These are phyloP conservation scores for Pyrenochaeta sp. DNA, from an alignment of 2,329 filamentous ascomycete genomes.

Conservation along the genomic window DNA sequence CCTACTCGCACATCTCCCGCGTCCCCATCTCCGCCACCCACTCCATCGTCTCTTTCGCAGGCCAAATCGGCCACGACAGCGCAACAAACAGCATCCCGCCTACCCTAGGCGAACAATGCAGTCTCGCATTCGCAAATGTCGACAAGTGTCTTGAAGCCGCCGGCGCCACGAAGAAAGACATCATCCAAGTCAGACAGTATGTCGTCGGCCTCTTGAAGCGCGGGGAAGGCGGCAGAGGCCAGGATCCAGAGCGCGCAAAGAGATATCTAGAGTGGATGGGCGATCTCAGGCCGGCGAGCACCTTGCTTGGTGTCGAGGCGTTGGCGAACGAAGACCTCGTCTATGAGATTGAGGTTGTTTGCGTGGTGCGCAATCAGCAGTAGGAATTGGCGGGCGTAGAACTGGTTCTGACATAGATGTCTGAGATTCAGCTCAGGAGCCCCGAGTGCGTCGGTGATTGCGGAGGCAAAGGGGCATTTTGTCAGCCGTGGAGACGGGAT, in stretches of 20 bases:
- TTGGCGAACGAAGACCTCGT: constrained; percentile 7
- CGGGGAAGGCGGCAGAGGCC: constrained; percentile 2
- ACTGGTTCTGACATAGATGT: too few relatives aligned
- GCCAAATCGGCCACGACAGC: constrained; percentile 12
- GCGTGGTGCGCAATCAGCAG: too few relatives aligned
- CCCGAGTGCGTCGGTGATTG: too few relatives aligned
- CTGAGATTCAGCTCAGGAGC: too few relatives aligned
- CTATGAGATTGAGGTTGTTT: constrained; percentile 17
- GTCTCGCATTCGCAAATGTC: constrained; percentile 10
- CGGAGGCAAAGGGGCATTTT: too few relatives aligned
- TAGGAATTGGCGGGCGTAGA: too few relatives aligned
- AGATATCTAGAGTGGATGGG: constrained; percentile 14
- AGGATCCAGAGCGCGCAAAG: constrained; percentile 8
- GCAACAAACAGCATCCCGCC: constrained; percentile 1
- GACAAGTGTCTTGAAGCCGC: constrained; percentile 12
- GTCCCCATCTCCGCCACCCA: constrained; percentile 5
- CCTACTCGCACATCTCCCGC: constrained; percentile 14
- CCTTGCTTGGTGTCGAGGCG: constrained; percentile 6
- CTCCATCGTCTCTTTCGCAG: constrained; percentile 10
- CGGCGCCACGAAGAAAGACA: constrained; percentile 9
- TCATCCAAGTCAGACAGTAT: constrained; percentile 14
- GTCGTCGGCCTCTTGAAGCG: constrained; percentile 9
- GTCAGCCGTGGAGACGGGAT: too few relatives aligned
- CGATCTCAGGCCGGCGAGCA: constrained; percentile 10
- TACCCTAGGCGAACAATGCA: constrained; percentile 10